Base-by-base conservation (phyloP, 306 rosid species). In the Cajanus cajan region DNA sequence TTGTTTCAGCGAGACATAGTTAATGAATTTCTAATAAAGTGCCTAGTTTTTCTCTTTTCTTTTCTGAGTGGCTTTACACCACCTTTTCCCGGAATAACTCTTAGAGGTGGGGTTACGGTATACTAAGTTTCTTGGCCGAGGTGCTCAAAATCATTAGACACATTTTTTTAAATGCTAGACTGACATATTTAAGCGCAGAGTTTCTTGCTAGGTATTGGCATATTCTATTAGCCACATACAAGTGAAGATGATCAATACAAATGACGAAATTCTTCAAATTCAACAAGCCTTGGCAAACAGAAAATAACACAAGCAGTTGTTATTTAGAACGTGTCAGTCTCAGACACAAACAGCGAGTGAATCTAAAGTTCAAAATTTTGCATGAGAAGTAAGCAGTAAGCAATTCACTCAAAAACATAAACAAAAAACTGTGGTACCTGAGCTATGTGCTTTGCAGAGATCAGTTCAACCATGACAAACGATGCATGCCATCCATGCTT, bases 401-500 rank as follows among this genome's bases (percentile, higher is more conserved):
- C 44, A 72, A 44, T 74, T 69, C 61, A 55, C 22, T 52, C 2
- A 14, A 76, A 13, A 73, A 63, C 31, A 48, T 5, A 64, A 44
- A 25, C 79, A 59, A 63, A 13, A 73, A 68, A 71, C n/a, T 18
- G 74, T 19, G 31, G 55, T 86, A 95, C 99, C 99, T 96, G 99
- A 74, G 97, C 99, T 45, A 96, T 85, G 84, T 96, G 99, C 81
- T 93, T 96, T 10, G 99, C 99, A 52, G 91, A 76, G 76, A 93
- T 91, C 78, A 96, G 90, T 73, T 96, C 98, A 73, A 90, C 97
- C 99, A 96, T 93, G 40, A 96, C 99, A 74, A 96, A 89, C 0
- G 99, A 96, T 63, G 99, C 98, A 88, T 96, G 99, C 99, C 99
- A 96, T 75, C 97, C 98, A 84, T 96, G 99, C 87, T 96, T 96